Evolutionary conservation across 2,329 filamentous ascomycete genomes (phyloP), one percentile per base, ranked within the genome.

Genomic region (Xylaria multiplex): DNA sequence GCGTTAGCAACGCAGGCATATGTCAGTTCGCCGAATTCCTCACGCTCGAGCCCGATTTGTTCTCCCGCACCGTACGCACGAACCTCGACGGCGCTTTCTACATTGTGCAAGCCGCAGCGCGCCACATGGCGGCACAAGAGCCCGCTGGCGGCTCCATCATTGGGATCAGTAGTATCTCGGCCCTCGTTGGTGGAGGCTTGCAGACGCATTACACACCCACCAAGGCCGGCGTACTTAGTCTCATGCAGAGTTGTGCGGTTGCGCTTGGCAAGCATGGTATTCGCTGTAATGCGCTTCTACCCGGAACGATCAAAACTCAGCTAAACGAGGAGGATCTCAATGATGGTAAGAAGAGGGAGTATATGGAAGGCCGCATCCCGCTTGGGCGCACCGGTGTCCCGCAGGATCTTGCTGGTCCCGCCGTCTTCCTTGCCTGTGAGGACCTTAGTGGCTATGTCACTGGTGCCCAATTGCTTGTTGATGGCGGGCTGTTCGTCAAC

Each of bases 31-130:
- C 91, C 65, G 92, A 96, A 71, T 96, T 97, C 75, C 80, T 97
- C 27, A 88, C 90, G 22, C 85, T 97, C 49, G 83, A 88, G 9
- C 85, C 88, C 1, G 86, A 90, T 63, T 88, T 96, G 61, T 91
- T 93, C 74, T 81, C 86, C 67, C 83, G 84, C 61, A 96, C 93
- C 2, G 83, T 96, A 46, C 83, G 86, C 43, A 95, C 92, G 56
- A 97, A 97, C 80, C 88, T 97, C 70, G 89, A 90, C 71, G 93
- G 93, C 50, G 91, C 93, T n/a, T 97, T 96, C 81, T 94, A 93
- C 81, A 86, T 92, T 42, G 90, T 91, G 24, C 93, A 97, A 82
- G 92, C 93, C 0, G 93, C 93, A 1, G 93, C 92, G 1, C 86
- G 90, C 2, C 92, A 96, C 77, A 96, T 97, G 91, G 89, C 90